Conservation (phyloP, 148 eudicot genomes). For the Amaranthus palmeri region DNA sequence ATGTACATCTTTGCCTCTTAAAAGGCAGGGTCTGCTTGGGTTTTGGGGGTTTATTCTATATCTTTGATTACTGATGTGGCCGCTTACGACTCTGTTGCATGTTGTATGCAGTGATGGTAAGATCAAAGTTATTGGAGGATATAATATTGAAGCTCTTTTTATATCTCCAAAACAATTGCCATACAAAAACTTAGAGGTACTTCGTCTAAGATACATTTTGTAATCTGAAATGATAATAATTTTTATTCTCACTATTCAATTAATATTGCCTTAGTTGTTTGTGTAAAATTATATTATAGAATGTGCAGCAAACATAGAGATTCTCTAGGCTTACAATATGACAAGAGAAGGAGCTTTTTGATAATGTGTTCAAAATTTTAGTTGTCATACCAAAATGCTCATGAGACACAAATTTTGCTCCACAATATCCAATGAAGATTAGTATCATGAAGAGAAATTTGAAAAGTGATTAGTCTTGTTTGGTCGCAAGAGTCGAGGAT, state of each 20-base stretch:
- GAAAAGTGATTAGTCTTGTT: too few relatives aligned
- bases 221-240: background rate
- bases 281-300: background rate
- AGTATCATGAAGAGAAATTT: background rate
- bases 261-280: background rate
- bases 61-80: background rate
- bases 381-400: background rate
- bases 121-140: slow-evolving; percentile 70
- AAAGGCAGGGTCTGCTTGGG: background rate
- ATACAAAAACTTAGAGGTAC: slow-evolving; percentile 67
- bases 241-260: background rate
- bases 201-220: slow-evolving; percentile 4
- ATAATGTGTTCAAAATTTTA: background rate
- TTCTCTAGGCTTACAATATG: background rate
- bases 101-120: slow-evolving; percentile 57
- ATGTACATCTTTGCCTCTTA: background rate
- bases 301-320: background rate
- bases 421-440: background rate
- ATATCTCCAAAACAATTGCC: slow-evolving; percentile 55
- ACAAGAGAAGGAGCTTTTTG: background rate
- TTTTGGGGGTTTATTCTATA: background rate
- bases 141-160: slow-evolving; percentile 59
- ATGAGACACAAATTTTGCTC: background rate
- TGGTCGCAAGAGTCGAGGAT: too few relatives aligned
- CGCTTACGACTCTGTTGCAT: slow-evolving; percentile 8